Evolutionary conservation across 1,284 basidiomycete genomes (phyloP).

Genomic region (Sporisorium reilianum): DNA sequence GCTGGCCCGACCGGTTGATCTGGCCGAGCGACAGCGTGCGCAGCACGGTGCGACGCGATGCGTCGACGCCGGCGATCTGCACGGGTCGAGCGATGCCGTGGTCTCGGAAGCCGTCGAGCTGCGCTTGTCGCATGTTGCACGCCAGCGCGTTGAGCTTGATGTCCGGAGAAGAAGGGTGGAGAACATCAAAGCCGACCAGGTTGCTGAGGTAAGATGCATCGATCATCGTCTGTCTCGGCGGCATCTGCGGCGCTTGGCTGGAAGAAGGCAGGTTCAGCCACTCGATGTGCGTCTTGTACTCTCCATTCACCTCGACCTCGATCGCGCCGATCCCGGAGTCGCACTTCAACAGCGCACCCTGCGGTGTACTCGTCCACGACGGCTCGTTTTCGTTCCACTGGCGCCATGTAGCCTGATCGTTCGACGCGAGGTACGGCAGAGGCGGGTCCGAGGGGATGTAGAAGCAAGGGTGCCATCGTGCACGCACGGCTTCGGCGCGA

Average conservation of each 20-base stretch:
- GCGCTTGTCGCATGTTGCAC: slow-evolving; percentile 51
- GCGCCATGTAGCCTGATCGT: slow-evolving; percentile 19
- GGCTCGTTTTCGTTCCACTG: slow-evolving; percentile 43
- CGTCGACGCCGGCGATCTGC: slow-evolving; percentile 14
- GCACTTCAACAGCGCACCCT: slow-evolving; percentile 35
- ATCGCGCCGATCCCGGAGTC: slow-evolving; percentile 36
- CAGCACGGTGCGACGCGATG: slow-evolving; percentile 8
- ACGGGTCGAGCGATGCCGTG: slow-evolving; percentile 23
- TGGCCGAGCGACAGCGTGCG: slow-evolving; percentile 29
- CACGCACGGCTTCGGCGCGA: slow-evolving; percentile 45
- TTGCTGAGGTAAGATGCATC: slow-evolving; percentile 31
- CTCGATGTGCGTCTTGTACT: slow-evolving; percentile 44
- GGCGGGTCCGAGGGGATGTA: slow-evolving; percentile 41
- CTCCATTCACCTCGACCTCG: slow-evolving; percentile 39
- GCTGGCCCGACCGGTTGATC: slow-evolving; percentile 1
- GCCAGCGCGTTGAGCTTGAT: slow-evolving; percentile 41
- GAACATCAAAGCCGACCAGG: slow-evolving; percentile 45
- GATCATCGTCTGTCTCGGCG: slow-evolving; percentile 28
- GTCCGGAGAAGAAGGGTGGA: slow-evolving; percentile 11
- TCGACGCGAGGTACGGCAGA: slow-evolving; percentile 18
- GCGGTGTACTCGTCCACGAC: slow-evolving; percentile 24
- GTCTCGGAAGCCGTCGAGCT: slow-evolving; percentile 28
- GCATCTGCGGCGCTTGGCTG: not conserved
- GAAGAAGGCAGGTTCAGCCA: slow-evolving; percentile 26
- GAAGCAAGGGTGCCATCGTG: slow-evolving; percentile 54